Base-by-base conservation (phyloP, 441 rosid species). In the Flueggea neowawraea region DNA sequence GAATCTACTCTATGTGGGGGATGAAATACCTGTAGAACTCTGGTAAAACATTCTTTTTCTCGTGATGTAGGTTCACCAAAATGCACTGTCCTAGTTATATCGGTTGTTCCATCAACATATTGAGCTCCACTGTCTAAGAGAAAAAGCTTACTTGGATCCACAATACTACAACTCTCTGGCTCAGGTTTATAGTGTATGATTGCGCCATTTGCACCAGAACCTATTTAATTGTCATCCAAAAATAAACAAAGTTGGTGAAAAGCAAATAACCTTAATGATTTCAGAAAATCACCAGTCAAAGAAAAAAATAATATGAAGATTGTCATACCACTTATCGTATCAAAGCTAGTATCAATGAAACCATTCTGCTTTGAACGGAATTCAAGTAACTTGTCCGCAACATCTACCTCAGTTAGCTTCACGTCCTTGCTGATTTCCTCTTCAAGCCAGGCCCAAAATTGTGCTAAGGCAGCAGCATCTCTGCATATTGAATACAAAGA, bases 81-180 rank as follows among this genome's bases (percentile, higher is more conserved):
- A 75, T 95, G 99, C 39, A 84, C 97, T 12, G 99, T 95, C 78
- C 99, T 82, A 41, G 99, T 95, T 70, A 95, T 82, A 68, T 95
- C 99, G 59, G 99, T 95, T 62, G 97, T 95, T 72, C 99, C 99
- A 69, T 95, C 99, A 36, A 85, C 75, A 74, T 84, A 91, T 67
- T 95, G 99, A 69, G 97, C 99, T 72, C 99, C 99, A 71, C 97
- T 89, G 66, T 95, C 99, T 41, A 95, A 82, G 48, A 95, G 78
- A 70, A 89, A 91, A 33, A 95, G 82, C 61, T 91, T 95, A 41
- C 72, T 67, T 32, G 87, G 73, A 78, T 88, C 95, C 64, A 95
- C 87, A 54, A 78, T 62, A 58, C 97, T 89, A 71, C 97, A 95
- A 67, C 76, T 95, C 66, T 74, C 89, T 52, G 86, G 84, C 74